Evolutionary conservation across 192 early-diverging fungal genomes (phyloP).

Genomic region (Backusella mclennaniae): DNA sequence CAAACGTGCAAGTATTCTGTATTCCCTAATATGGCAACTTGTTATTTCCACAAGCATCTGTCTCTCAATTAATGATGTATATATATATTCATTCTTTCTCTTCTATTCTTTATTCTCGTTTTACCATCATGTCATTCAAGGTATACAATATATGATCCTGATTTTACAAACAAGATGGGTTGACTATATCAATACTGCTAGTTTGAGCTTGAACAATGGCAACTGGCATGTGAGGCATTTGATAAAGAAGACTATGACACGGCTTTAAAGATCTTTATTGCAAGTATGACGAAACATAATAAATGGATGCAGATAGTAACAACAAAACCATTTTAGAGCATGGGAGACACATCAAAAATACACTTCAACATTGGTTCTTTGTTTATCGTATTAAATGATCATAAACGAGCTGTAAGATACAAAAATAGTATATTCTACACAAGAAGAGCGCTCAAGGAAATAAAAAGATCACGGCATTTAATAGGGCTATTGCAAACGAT

Average conservation of each 20-base stretch:
- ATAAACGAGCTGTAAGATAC: slow-evolving; percentile 69
- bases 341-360: slow-evolving; percentile 87
- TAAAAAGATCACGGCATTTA: slow-evolving; percentile 47
- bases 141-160: background rate
- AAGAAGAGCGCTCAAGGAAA: background rate
- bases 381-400: slow-evolving; percentile 63
- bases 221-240: slow-evolving; percentile 68
- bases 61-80: background rate
- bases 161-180: background rate
- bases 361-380: slow-evolving; percentile 93
- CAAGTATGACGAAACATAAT: slow-evolving; percentile 36
- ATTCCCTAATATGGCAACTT: background rate
- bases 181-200: slow-evolving; percentile 13
- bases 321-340: slow-evolving; percentile 36
- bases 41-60: background rate
- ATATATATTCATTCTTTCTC: background rate
- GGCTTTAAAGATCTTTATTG: slow-evolving; percentile 67
- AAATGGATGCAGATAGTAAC: background rate
- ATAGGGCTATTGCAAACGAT: slow-evolving; percentile 72
- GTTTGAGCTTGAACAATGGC: slow-evolving; percentile 84
- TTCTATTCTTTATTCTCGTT: background rate
- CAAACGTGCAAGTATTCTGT: too few species aligned
- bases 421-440: background rate
- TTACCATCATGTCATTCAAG: background rate
- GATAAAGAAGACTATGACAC: slow-evolving; percentile 67